Evolutionary conservation across 176 grass and related monocot genomes (phyloP).

Genomic region (bread wheat (Triticum aestivum)): IWGSC_CS_RefSeq_v2.1 NC_057805.1:392458817-392459316

Average conservation of each 20-base stretch:
- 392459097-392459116: slow-evolving; percentile 35
- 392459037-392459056: slow-evolving; percentile 26
- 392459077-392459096: slow-evolving; percentile 48
- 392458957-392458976: slow-evolving; percentile 34
- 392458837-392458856: neutral
- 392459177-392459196: slow-evolving; percentile 23
- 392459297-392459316: slow-evolving; percentile 72
- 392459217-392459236: slow-evolving; percentile 25
- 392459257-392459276: slow-evolving; percentile 38
- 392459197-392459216: slow-evolving; percentile 50
- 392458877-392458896: slow-evolving; percentile 33
- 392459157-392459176: slow-evolving; percentile 36
- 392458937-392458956: slow-evolving; percentile 36
- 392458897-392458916: slow-evolving; percentile 34
- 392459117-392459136: slow-evolving; percentile 63
- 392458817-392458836: neutral
- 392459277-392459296: slow-evolving; percentile 39
- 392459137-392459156: slow-evolving; percentile 58
- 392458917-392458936: slow-evolving; percentile 31
- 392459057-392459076: slow-evolving; percentile 24
- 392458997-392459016: slow-evolving; percentile 42
- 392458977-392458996: slow-evolving; percentile 36
- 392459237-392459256: slow-evolving; percentile 35
- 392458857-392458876: slow-evolving; percentile 6
- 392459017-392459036: slow-evolving; percentile 33